Conservation (phyloP, 2,329 filamentous ascomycete genomes). For the Phaeoacremonium minimum region DNA sequence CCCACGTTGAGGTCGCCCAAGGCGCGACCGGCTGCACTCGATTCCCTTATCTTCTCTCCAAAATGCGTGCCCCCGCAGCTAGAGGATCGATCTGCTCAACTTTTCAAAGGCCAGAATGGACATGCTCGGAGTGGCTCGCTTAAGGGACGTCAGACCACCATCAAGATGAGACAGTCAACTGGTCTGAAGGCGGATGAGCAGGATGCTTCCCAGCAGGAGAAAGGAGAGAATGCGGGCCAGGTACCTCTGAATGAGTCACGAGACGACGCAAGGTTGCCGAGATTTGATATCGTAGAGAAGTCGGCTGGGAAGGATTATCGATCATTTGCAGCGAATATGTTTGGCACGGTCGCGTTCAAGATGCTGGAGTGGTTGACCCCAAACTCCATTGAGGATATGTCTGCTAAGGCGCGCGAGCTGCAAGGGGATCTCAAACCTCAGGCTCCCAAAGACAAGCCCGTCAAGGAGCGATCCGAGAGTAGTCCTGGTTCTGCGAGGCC, state of each 20-base stretch:
- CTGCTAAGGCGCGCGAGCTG: constrained; percentile 27
- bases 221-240: not conserved
- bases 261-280: constrained; percentile 6
- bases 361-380: constrained; percentile 70
- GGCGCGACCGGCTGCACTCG: constrained; percentile 38
- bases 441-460: too few species aligned
- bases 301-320: constrained; percentile 50
- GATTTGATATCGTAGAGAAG: constrained; percentile 39
- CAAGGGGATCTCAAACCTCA: constrained; percentile 21
- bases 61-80: constrained; percentile 20
- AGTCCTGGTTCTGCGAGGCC: too few species aligned
- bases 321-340: constrained; percentile 59
- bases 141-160: constrained; percentile 3
- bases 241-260: not conserved
- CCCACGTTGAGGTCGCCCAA: constrained; percentile 38
- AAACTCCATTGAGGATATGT: constrained; percentile 45
- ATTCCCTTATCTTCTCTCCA: constrained; percentile 40
- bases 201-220: constrained; percentile 1
- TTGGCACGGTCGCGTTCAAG: constrained; percentile 62
- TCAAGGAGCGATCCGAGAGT: constrained; percentile 15
- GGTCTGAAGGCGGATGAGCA: constrained; percentile 1
- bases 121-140: constrained; percentile 1
- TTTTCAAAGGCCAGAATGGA: constrained; percentile 8
- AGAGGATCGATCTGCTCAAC: constrained; percentile 8
- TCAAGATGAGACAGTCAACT: constrained; percentile 2